A percentile compares a stretch with the other conserved stretches of the same genome.
Evolutionary conservation across 2,329 filamentous ascomycete genomes (phyloP).

Genomic region (Aureobasidium zeae): DNA sequence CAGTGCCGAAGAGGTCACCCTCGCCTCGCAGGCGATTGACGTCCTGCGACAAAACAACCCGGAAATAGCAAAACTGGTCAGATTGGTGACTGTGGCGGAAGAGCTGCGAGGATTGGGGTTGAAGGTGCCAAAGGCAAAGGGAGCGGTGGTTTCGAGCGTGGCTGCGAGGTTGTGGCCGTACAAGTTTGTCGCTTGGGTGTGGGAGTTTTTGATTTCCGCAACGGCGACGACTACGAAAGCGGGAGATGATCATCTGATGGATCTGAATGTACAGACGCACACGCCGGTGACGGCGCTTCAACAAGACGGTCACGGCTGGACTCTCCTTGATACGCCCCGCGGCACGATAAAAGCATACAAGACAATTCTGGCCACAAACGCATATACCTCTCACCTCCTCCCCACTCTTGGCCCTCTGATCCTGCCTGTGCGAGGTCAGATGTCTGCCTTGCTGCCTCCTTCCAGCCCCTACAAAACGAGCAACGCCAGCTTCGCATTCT

Average conservation of each 20-base stretch:
- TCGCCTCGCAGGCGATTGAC: conserved; percentile 43
- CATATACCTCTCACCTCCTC: conserved; percentile 67
- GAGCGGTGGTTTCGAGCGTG: conserved; percentile 54
- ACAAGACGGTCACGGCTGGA: conserved; percentile 28
- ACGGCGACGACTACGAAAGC: no score
- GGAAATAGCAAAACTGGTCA: conserved; percentile 42
- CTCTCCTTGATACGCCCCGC: conserved; percentile 58
- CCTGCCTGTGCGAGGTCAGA: conserved; percentile 66
- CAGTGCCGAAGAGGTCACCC: conserved; percentile 45
- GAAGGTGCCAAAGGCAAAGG: conserved; percentile 42
- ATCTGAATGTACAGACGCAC: conserved; percentile 65
- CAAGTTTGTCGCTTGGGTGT: conserved; percentile 65
- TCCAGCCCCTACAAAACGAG: conserved; percentile 33
- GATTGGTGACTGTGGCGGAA: conserved; percentile 32
- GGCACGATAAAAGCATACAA: conserved; percentile 55
- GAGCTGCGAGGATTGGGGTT: conserved; percentile 47
- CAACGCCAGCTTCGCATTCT: conserved; percentile 56
- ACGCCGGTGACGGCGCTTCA: conserved; percentile 46
- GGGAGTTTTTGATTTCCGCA: conserved; percentile 49
- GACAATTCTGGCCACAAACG: conserved; percentile 74
- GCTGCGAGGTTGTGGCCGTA: conserved; percentile 74
- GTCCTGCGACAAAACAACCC: conserved; percentile 45
- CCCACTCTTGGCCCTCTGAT: conserved; percentile 62
- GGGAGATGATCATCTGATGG: conserved; percentile 22
- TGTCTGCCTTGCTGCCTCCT: conserved; percentile 53